A percentile compares a stretch with the other conserved stretches of the same genome.
Conservation (phyloP, 129 eudicot species). For the Mikania micrantha region DNA sequence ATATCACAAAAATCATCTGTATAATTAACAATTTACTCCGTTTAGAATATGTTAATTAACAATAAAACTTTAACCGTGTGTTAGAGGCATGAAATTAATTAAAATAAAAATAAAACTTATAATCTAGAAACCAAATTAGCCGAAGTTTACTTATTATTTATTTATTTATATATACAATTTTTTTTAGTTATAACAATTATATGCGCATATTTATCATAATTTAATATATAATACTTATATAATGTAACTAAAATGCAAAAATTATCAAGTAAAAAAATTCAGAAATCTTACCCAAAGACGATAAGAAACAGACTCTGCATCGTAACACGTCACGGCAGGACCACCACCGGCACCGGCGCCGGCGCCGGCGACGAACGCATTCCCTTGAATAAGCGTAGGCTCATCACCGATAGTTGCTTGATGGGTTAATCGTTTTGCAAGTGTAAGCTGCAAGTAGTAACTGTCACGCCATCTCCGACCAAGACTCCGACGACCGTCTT, state of each 20-base stretch:
- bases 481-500: constrained; percentile 13
- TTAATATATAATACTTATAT: too few species aligned
- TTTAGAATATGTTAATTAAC: too few species aligned
- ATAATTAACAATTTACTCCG: too few species aligned
- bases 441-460: constrained; percentile 62
- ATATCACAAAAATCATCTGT: too few species aligned
- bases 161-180: too few species aligned
- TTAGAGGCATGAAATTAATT: too few species aligned
- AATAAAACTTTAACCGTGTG: too few species aligned
- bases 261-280: background rate
- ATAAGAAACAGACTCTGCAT: constrained; percentile 69
- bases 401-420: constrained; percentile 56
- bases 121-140: too few species aligned
- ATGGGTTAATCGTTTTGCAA: constrained; percentile 59
- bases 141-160: too few species aligned
- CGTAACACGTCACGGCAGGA: constrained; percentile 36
- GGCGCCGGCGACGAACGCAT: constrained; percentile 19
- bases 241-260: background rate
- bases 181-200: too few species aligned
- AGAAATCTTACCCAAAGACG: constrained; percentile 67
- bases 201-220: too few species aligned
- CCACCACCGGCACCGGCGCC: constrained; percentile 19
- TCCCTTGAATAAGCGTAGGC: constrained; percentile 37
- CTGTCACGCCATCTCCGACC: constrained; percentile 52
- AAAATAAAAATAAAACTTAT: too few species aligned